Conservation (phyloP, 768 basidiomycete species). For the Obba rivulosa region DNA sequence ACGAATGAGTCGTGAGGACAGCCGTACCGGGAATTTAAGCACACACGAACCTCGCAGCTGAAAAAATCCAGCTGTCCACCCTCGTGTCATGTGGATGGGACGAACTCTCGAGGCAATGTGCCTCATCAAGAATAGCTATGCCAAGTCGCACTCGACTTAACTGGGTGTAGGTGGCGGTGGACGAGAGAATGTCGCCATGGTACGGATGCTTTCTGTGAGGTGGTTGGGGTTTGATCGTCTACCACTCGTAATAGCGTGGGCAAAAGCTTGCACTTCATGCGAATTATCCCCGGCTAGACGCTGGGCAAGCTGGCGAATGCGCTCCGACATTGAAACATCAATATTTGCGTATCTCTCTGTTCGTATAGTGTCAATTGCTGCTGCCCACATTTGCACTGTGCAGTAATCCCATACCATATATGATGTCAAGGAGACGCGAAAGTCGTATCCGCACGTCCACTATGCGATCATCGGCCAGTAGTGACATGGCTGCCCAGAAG, state of each 20-base stretch:
- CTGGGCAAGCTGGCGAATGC: conserved; percentile 28
- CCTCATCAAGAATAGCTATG: no score
- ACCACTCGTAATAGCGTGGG: conserved; percentile 24
- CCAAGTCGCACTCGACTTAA: no score
- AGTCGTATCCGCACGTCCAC: conserved; percentile 84
- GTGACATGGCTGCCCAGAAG: conserved; percentile 51
- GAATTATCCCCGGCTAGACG: conserved; percentile 52
- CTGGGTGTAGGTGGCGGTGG: conserved; percentile 22
- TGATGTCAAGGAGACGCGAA: conserved; percentile 60
- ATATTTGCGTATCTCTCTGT: conserved; percentile 14
- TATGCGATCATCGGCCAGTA: conserved; percentile 60
- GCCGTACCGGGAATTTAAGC: no score
- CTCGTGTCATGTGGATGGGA: no score
- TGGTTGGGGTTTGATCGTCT: not conserved
- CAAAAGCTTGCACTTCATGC: conserved; percentile 58
- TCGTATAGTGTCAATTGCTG: no score
- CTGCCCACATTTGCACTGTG: no score
- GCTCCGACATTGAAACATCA: conserved; percentile 6
- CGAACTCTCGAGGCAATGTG: no score
- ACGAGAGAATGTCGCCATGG: conserved; percentile 22
- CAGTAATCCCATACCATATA: conserved; percentile 43
- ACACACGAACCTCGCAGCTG: no score
- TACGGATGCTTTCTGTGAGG: conserved; percentile 6
- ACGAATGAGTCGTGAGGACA: no score
- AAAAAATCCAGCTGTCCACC: no score